These are phyloP conservation scores for Chaetomium olivaceum DNA, from an alignment of 2,329 filamentous ascomycete species.

Conservation along the genomic window DNA sequence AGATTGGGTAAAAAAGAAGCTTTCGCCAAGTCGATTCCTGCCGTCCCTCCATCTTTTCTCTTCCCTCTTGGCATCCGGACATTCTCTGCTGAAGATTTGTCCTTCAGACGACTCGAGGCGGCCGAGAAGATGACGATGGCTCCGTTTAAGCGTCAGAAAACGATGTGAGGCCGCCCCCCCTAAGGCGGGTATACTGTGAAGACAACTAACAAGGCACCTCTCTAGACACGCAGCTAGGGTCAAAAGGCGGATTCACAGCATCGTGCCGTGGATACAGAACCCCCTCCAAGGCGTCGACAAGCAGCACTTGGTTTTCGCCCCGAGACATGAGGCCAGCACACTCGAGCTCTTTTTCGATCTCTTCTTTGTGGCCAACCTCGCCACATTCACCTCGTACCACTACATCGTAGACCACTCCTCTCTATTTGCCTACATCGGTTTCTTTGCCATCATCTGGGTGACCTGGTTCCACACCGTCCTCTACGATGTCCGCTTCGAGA, in stretches of 20 bases:
- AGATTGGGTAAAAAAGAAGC: constrained; percentile 8
- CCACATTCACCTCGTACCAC: constrained; percentile 29
- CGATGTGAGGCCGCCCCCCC: not conserved
- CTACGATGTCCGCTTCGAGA: constrained; percentile 29
- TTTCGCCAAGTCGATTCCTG: constrained; percentile 2
- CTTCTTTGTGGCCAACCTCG: constrained; percentile 29
- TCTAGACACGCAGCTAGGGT: constrained; percentile 33
- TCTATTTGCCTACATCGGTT: constrained; percentile 28
- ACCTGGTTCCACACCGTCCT: constrained; percentile 28
- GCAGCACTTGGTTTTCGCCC: constrained; percentile 25
- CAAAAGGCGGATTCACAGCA: constrained; percentile 23
- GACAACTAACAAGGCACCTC: not conserved
- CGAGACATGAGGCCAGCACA: constrained; percentile 26
- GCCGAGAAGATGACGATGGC: not conserved
- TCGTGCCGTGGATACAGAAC: constrained; percentile 29
- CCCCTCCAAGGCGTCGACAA: constrained; percentile 29
- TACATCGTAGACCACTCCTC: constrained; percentile 27
- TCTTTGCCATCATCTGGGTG: constrained; percentile 30
- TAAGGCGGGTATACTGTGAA: not conserved
- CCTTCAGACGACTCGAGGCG: not conserved
- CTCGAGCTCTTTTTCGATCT: constrained; percentile 28
- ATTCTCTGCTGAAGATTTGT: not conserved
- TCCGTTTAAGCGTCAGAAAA: not conserved
- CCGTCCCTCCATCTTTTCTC: not conserved
- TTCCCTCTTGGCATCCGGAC: not conserved